These are phyloP conservation scores for Circinella umbellata DNA, from an alignment of 371 early-diverging fungal genomes.

Conservation along the genomic window DNA sequence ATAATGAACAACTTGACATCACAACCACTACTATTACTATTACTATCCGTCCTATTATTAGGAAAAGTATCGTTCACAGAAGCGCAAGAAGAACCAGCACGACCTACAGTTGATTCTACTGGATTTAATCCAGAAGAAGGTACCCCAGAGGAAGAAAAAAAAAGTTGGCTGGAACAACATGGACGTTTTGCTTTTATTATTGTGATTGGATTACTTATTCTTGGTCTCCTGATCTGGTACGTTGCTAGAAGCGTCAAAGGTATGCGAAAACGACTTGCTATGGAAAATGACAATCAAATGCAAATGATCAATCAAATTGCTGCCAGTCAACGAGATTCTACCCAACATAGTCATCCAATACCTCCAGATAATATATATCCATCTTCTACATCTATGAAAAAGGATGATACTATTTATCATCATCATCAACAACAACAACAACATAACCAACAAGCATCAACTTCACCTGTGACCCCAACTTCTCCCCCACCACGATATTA, in stretches of 20 bases:
- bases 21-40: not conserved
- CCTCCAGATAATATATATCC: not conserved
- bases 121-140: conserved; percentile 12
- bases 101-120: not conserved
- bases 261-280: conserved; percentile 26
- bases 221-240: conserved; percentile 22
- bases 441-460: not conserved
- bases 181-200: conserved; percentile 29
- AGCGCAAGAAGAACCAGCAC: not conserved
- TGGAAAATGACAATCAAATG: conserved; percentile 27
- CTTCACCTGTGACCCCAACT: conserved; percentile 3
- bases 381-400: not conserved
- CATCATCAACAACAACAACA: not conserved
- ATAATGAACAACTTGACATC: not conserved
- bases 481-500: conserved; percentile 8
- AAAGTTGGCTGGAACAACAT: conserved; percentile 26
- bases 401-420: not conserved
- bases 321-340: not conserved
- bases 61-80: not conserved
- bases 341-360: not conserved
- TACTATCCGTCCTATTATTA: not conserved
- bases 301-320: conserved; percentile 21
- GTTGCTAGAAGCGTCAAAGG: conserved; percentile 26
- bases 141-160: not conserved
- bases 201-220: conserved; percentile 21